These are phyloP conservation scores for Daldinia sp. DNA, from an alignment of 2,329 filamentous ascomycete species.

Conservation along the genomic window DNA sequence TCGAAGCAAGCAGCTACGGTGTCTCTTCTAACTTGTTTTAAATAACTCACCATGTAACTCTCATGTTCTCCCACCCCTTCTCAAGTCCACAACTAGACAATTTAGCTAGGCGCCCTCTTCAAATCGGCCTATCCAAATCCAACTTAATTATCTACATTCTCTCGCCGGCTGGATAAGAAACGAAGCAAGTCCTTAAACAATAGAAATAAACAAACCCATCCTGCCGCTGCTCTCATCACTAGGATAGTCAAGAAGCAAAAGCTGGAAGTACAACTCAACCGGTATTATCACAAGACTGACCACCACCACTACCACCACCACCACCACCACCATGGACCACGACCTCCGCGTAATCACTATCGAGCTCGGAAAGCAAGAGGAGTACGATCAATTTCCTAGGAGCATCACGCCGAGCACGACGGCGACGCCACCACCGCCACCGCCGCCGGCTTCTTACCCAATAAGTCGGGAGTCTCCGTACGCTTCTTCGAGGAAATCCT, in stretches of 20 bases:
- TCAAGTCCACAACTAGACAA: not conserved
- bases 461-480: not conserved
- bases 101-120: not conserved
- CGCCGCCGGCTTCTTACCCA: not conserved
- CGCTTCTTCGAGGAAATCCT: conserved; percentile 21
- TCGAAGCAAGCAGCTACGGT: not conserved
- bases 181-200: not conserved
- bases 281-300: not conserved
- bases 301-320: conserved; percentile 16
- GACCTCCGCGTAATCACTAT: conserved; percentile 28
- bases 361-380: conserved; percentile 20
- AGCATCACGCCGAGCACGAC: conserved; percentile 9
- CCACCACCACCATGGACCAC: conserved; percentile 28
- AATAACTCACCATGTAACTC: not conserved
- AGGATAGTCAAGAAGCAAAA: conserved; percentile 2
- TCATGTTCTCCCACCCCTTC: not conserved
- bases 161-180: conserved; percentile 13
- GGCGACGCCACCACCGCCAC: not conserved
- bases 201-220: not conserved
- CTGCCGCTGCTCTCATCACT: not conserved
- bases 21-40: not conserved
- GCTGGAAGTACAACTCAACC: conserved; percentile 11
- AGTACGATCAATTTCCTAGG: conserved; percentile 13
- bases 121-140: not conserved
- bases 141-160: conserved; percentile 32